A percentile compares a stretch with the other conserved stretches of the same genome.
Conservation (phyloP, 371 early-diverging fungal genomes). For the Actinomortierella ambigua region DNA sequence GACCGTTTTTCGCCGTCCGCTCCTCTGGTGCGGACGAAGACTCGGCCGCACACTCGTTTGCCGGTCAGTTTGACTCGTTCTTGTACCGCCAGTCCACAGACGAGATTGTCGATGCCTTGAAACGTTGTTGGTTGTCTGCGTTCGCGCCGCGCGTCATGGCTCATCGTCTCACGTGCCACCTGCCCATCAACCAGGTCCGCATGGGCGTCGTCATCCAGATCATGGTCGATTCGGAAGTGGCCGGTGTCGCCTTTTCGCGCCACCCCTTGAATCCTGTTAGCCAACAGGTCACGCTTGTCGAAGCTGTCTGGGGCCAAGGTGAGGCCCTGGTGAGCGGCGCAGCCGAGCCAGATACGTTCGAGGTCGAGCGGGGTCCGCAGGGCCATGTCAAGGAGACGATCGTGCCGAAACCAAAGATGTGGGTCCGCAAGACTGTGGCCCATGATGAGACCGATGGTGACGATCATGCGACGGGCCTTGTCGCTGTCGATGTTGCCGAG, state of each 20-base stretch:
- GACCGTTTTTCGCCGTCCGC: constrained; percentile 47
- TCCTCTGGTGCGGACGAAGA: constrained; percentile 50
- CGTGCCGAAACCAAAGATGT: constrained; percentile 46
- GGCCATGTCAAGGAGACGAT: constrained; percentile 39
- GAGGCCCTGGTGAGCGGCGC: constrained; percentile 45
- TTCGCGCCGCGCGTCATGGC: constrained; percentile 49
- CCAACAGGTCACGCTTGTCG: constrained; percentile 33
- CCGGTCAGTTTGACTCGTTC: constrained; percentile 48
- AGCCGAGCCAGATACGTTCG: constrained; percentile 44
- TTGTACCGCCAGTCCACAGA: constrained; percentile 44
- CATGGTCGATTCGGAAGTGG: constrained; percentile 46
- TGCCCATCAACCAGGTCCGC: constrained; percentile 38
- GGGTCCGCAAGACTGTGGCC: constrained; percentile 29
- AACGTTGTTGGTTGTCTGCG: constrained; percentile 47
- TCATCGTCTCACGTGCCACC: constrained; percentile 34
- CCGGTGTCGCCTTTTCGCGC: constrained; percentile 47
- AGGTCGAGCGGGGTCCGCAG: constrained; percentile 36
- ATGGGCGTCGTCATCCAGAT: constrained; percentile 48
- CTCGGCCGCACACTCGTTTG: constrained; percentile 46
- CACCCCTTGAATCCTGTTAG: constrained; percentile 45
- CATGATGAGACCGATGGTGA: constrained; percentile 9
- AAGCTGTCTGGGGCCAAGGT: constrained; percentile 46
- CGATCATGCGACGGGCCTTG: constrained; percentile 28
- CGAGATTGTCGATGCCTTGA: constrained; percentile 35
- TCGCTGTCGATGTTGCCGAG: constrained; percentile 33